Percentiles rank a stretch among this genome's conserved stretches.
Conservation (phyloP, 805 yeast genomes). For the Pichia manshurica region DNA sequence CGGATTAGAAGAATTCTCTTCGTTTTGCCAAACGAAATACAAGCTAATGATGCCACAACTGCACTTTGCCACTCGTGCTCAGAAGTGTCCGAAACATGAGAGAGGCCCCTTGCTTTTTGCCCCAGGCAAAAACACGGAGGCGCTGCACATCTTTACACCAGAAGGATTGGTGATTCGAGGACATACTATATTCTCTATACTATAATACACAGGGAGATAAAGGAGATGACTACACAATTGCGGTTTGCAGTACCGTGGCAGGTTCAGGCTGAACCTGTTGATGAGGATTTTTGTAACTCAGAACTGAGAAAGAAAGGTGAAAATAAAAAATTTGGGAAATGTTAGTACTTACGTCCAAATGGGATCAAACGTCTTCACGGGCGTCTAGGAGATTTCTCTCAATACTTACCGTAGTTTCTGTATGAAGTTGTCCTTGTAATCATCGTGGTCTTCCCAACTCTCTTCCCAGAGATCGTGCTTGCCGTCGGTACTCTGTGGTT, state of each 20-base stretch:
- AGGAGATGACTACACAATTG: not conserved
- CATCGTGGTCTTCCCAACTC: conserved; percentile 96
- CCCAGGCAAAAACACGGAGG: not conserved
- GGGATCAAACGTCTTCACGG: no score
- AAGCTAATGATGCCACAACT: no score
- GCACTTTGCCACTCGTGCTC: no score
- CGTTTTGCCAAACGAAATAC: no score
- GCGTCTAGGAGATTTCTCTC: not conserved
- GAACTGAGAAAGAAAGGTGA: conserved; percentile 11
- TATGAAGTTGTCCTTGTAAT: conserved; percentile 77
- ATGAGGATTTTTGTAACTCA: conserved; percentile 22
- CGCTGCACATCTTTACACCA: conserved; percentile 6
- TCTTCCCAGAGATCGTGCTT: conserved; percentile 78
- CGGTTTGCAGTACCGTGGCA: not conserved
- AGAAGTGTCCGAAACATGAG: not conserved
- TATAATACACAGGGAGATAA: not conserved
- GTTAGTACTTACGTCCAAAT: not conserved
- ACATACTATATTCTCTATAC: not conserved
- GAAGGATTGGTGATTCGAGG: not conserved
- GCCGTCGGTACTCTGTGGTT: conserved; percentile 45
- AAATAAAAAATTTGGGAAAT: not conserved
- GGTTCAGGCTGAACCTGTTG: not conserved
- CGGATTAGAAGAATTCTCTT: no score
- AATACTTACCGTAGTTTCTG: conserved; percentile 53
- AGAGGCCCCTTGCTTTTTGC: not conserved